These are phyloP conservation scores for Claviceps sp. DNA, from an alignment of 2,329 filamentous ascomycete species.

Conservation along the genomic window DNA sequence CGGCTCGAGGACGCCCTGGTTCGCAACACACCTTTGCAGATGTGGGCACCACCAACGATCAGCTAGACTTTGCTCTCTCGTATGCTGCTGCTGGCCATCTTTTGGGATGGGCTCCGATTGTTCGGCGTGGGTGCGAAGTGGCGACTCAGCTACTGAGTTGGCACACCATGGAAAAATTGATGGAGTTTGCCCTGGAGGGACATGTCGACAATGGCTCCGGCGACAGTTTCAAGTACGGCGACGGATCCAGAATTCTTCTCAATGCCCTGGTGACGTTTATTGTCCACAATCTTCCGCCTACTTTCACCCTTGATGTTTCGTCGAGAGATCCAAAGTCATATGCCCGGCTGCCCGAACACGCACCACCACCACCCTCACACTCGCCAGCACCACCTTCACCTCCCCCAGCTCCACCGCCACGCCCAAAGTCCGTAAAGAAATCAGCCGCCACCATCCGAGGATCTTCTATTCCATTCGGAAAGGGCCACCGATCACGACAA, in stretches of 20 bases:
- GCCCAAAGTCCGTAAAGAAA: constrained; percentile 5
- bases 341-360: constrained; percentile 24
- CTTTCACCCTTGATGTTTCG: constrained; percentile 44
- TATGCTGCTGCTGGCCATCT: constrained; percentile 51
- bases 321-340: constrained; percentile 23
- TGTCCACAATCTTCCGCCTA: constrained; percentile 42
- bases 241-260: constrained; percentile 40
- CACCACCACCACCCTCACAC: constrained; percentile 7
- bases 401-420: constrained; percentile 6
- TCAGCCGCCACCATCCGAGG: constrained; percentile 19
- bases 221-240: constrained; percentile 37
- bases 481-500: constrained; percentile 32
- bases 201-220: constrained; percentile 21
- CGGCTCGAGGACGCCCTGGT: constrained; percentile 15
- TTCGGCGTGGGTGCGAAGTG: constrained; percentile 44
- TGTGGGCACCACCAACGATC: constrained; percentile 27
- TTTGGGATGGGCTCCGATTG: constrained; percentile 40
- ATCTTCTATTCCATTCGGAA: constrained; percentile 22
- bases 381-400: background rate
- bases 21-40: constrained; percentile 18
- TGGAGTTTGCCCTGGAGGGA: constrained; percentile 43
- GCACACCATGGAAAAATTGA: constrained; percentile 46
- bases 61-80: constrained; percentile 43
- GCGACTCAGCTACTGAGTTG: constrained; percentile 45
- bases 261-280: constrained; percentile 44